phyloP scores from a whole-genome alignment of 371 early-diverging fungal genomes.

The Nematocida sp. region DNA sequence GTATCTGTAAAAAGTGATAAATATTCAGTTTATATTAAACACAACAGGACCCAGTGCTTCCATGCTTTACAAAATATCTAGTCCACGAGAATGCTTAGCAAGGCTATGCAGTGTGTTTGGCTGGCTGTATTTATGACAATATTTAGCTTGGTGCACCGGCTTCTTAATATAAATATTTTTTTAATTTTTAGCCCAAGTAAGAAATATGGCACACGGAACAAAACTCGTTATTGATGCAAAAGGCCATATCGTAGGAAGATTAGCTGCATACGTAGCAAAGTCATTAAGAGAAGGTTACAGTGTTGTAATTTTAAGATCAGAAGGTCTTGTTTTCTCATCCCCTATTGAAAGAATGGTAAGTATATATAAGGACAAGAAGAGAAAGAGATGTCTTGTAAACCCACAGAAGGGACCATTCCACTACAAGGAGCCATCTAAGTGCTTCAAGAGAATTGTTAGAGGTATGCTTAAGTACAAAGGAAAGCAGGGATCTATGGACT shows the following conservation, averaged over 20 bases:
- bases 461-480: slow-evolving; percentile 99
- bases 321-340: slow-evolving; percentile 92
- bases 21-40: no score
- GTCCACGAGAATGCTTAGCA: no score
- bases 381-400: slow-evolving; percentile 96
- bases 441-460: slow-evolving; percentile 89
- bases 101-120: neutral
- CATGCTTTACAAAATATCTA: no score
- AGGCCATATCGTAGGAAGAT: slow-evolving; percentile 96
- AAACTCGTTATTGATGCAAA: slow-evolving; percentile 93
- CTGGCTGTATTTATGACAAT: neutral
- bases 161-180: slow-evolving; percentile 61
- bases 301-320: slow-evolving; percentile 92
- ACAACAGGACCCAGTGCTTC: no score
- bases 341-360: slow-evolving; percentile 86
- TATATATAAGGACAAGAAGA: slow-evolving; percentile 89
- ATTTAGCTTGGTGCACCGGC: neutral
- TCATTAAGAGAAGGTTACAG: slow-evolving; percentile 91
- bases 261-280: slow-evolving; percentile 95
- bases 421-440: slow-evolving; percentile 90
- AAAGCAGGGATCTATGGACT: slow-evolving; percentile 89
- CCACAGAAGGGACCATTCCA: slow-evolving; percentile 96
- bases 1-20: no score
- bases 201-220: slow-evolving; percentile 39
- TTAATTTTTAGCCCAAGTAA: slow-evolving; percentile 59